Evolutionary conservation across 1,284 basidiomycete genomes (phyloP), one percentile per base, ranked within the genome.

Genomic region (Trichosporon sp.): DNA sequence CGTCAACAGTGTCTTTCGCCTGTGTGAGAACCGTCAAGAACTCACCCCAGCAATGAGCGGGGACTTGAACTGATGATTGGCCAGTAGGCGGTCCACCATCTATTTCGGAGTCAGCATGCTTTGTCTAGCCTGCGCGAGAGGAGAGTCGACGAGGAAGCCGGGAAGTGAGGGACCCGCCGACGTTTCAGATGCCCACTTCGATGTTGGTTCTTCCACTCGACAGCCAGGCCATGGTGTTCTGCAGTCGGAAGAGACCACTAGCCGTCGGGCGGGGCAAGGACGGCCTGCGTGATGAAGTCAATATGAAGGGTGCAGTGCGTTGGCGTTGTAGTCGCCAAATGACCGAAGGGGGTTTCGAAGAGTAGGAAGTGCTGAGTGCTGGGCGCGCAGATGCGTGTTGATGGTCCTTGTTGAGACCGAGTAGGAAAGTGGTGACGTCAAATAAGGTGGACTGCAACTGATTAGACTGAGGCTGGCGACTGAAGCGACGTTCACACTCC

Each of bases 71-170:
- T 82, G 70, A 1, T 76, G 77, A 32, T 75, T 75, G 32, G 69
- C 65, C 2, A 70, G 44, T 70, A 83, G 75, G 12, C 74, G 75
- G 62, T 80, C 77, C 67, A 83, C 77, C 31, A 83, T 76, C 81
- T 83, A 8, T 60, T 7, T 29, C 27, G 56, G 23, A 23, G 60
- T 71, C 32, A 71, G 67, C 53, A n/a, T 44, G n/a, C 21, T 5
- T 56, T 27, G 32, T 23, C 53, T 47, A 47, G 44, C 6, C 11
- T n/a, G n/a, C 47, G 47, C 47, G 9, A 2, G 21, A 1, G 23
- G 38, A 12, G 38, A 35, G 12, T n/a, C 8, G 27, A 9, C 11
- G 18, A 25, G 38, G 27, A n/a, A 21, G 62, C 12, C 53, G 1
- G 13, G 27, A 3, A 60, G 44, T n/a, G 8, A 7, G 18, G 2